Evolutionary conservation across 352 stramenopile species (phyloP).

Genomic region (Pythium dissimile): DNA sequence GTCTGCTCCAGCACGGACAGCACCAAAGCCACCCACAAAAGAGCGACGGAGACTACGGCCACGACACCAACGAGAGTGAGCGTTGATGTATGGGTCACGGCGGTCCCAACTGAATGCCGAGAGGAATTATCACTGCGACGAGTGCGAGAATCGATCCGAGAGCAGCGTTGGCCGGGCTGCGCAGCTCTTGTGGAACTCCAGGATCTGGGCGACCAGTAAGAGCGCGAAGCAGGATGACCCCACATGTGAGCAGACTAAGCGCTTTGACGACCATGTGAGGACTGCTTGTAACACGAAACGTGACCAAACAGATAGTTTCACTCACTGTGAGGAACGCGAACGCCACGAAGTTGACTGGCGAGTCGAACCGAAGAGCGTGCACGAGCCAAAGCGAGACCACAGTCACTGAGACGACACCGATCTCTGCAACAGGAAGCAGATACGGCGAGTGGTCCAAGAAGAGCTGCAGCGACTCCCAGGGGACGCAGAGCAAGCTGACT

Average conservation of each 20-base stretch:
- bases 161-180: background rate
- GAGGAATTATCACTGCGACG: background rate
- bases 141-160: background rate
- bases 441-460: constrained; percentile 3
- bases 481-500: background rate
- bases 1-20: constrained; percentile 2
- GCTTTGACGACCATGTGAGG: background rate
- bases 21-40: constrained; percentile 5
- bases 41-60: background rate
- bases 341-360: constrained; percentile 10
- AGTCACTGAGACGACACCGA: background rate
- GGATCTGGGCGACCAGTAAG: background rate
- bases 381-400: constrained; percentile 17
- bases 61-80: background rate
- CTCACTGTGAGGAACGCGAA: constrained; percentile 9
- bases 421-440: background rate
- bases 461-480: background rate
- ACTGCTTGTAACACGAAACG: background rate
- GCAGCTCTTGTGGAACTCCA: background rate
- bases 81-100: background rate
- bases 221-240: background rate
- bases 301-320: background rate
- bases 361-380: constrained; percentile 21
- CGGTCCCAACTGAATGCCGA: background rate
- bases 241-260: background rate